Evolutionary conservation across 2,329 filamentous ascomycete genomes (phyloP), one percentile per base, ranked within the genome.

Genomic region (Akanthomyces lecanii): DNA sequence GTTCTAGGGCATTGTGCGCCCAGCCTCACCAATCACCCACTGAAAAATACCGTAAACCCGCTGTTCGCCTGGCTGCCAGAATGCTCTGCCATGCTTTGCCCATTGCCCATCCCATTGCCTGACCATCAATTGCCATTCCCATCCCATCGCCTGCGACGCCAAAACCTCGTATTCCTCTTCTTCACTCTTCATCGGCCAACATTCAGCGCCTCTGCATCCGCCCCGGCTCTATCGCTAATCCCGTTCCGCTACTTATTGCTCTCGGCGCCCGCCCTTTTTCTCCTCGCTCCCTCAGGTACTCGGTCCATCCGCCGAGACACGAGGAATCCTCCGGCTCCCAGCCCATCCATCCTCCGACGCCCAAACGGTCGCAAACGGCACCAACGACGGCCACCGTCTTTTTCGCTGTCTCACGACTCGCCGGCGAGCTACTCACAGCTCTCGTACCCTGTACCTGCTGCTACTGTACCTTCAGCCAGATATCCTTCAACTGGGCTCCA

Each of bases 211-310:
- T 44, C 25, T 14, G 38, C 36, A 30, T 42, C 53, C 38, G 38
- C 18, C 18, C 10, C 50, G 7, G 21, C 47, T 36, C 28, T 38
- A 2, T 36, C 14, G 16, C 50, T 14, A 52, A 33, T 42, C 21
- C 36, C 47, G 33, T 38, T 44, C 48, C 30, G 45, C 45, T 59
- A 51, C 56, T 51, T 59, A 59, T 60, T 60, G n/a, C 23, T n/a
- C 12, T 33, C 57, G 25, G 21, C 42, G 8, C 47, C 57, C 57
- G 33, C 48, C 33, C 14, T 14, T 33, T 33, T 48, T 6, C 18
- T 47, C 30, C 21, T 36, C 12, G 30, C 51, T 18, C 33, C 33
- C 21, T 30, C 28, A 30, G 28, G 28, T 25, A 11, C 30, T 36
- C 30, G 25, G 28, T 48, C 42, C 28, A 14, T 33, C 25, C 38